Percentiles rank a stretch among this genome's conserved stretches.
These are phyloP conservation scores for Plectosphaerella cucumerina DNA, from an alignment of 2,329 filamentous ascomycete species.

Conservation along the genomic window DNA sequence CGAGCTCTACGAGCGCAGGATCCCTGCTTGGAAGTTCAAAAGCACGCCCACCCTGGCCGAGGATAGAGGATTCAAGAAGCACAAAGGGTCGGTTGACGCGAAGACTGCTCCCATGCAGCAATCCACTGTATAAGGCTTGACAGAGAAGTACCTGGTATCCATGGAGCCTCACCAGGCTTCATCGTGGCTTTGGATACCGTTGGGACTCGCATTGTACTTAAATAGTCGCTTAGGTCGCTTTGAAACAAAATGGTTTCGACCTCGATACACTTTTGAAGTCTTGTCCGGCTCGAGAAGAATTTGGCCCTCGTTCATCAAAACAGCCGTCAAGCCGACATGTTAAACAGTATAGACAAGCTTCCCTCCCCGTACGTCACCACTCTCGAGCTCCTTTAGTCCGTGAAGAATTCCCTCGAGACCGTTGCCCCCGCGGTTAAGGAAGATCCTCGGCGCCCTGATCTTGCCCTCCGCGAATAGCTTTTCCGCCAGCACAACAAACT, in stretches of 20 bases:
- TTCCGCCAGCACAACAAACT: conserved; percentile 27
- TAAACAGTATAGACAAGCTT: conserved; percentile 43
- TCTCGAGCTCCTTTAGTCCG: conserved; percentile 25
- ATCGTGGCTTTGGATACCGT: not conserved
- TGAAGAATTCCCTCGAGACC: conserved; percentile 27
- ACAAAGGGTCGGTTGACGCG: not conserved
- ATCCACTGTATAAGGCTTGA: not conserved
- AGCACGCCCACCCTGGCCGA: conserved; percentile 8
- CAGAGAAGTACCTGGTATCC: not conserved
- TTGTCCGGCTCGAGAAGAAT: not conserved
- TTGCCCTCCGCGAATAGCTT: conserved; percentile 27
- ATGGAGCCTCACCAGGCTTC: not conserved
- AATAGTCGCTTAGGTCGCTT: not conserved
- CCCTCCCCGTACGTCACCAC: conserved; percentile 30
- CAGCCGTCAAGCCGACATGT: too few species aligned
- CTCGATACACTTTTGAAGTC: not conserved
- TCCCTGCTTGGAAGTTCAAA: conserved; percentile 19
- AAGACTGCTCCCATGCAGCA: not conserved
- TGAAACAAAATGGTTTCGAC: not conserved
- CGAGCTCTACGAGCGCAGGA: conserved; percentile 18
- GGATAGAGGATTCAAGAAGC: not conserved
- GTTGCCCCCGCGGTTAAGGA: conserved; percentile 20
- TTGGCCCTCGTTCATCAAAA: too few species aligned
- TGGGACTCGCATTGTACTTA: not conserved
- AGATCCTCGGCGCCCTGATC: conserved; percentile 25